Evolutionary conservation across 2,329 filamentous ascomycete genomes (phyloP).

Genomic region (Xylariaceae sp.): DNA sequence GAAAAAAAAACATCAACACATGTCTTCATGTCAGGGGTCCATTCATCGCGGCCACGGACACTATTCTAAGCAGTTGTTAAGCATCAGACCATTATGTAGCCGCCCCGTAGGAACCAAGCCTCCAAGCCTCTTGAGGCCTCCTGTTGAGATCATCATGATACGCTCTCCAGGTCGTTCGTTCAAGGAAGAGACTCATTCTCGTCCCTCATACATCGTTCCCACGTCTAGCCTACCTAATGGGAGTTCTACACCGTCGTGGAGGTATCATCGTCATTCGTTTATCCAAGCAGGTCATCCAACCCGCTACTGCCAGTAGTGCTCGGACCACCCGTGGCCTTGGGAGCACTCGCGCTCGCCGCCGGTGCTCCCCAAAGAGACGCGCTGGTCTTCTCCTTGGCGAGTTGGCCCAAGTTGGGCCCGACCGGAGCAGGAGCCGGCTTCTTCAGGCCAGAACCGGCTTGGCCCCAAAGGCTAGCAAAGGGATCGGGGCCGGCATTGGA

Average conservation of each 20-base stretch:
- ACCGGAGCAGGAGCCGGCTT: slow-evolving; percentile 59
- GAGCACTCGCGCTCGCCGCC: slow-evolving; percentile 32
- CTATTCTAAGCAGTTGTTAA: slow-evolving; percentile 37
- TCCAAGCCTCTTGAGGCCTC: slow-evolving; percentile 17
- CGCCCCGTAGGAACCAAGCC: slow-evolving; percentile 16
- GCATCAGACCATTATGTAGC: slow-evolving; percentile 28
- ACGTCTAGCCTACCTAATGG: neutral
- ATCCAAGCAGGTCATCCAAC: slow-evolving; percentile 32
- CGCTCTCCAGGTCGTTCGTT: slow-evolving; percentile 4
- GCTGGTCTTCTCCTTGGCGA: slow-evolving; percentile 96
- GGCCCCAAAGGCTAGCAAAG: slow-evolving; percentile 82
- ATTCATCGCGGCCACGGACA: slow-evolving; percentile 39
- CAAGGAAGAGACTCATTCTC: slow-evolving; percentile 5
- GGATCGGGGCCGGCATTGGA: slow-evolving; percentile 66
- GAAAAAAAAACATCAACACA: slow-evolving; percentile 2
- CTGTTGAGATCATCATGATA: slow-evolving; percentile 19
- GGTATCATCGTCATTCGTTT: neutral
- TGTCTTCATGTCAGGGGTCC: slow-evolving; percentile 20
- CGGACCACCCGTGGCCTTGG: slow-evolving; percentile 24
- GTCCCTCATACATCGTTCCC: neutral
- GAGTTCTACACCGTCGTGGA: neutral
- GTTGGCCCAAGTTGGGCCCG: slow-evolving; percentile 79
- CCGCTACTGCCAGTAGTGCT: slow-evolving; percentile 25
- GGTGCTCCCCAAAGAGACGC: slow-evolving; percentile 89
- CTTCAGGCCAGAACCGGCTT: slow-evolving; percentile 67